Evolutionary conservation across 176 grass and related monocot genomes (phyloP).

Genomic region (Rhynchospora pubera): DNA sequence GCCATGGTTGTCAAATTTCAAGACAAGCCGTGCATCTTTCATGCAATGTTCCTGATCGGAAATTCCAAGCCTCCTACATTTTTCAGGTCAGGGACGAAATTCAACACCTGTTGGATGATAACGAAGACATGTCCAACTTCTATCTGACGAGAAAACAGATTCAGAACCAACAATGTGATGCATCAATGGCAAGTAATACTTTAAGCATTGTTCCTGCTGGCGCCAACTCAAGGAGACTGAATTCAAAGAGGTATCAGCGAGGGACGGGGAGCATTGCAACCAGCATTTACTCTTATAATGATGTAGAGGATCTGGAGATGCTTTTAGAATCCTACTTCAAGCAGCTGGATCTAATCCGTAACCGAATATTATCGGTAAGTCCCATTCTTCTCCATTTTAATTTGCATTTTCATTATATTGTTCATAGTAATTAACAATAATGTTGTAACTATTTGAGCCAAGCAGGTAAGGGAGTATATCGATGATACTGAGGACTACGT

Average conservation of each 20-base stretch:
- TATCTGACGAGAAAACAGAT: slow-evolving; percentile 95
- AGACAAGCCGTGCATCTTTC: too few relatives aligned
- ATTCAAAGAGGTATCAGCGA: slow-evolving; percentile 44
- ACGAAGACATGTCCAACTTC: slow-evolving; percentile 87
- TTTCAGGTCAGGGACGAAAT: slow-evolving; percentile 96
- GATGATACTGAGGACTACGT: slow-evolving; percentile 94
- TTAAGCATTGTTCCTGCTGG: slow-evolving; percentile 61
- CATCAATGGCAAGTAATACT: slow-evolving; percentile 54
- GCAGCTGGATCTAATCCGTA: slow-evolving; percentile 93
- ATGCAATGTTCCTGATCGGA: too few relatives aligned
- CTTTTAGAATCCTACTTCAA: slow-evolving; percentile 98
- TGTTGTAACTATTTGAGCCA: not conserved
- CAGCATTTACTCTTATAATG: slow-evolving; percentile 79
- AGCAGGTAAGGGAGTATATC: slow-evolving; percentile 22
- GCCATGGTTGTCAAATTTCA: not conserved
- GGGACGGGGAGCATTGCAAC: slow-evolving; percentile 62
- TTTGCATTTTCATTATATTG: not conserved
- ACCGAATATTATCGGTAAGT: slow-evolving; percentile 97
- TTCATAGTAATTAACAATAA: not conserved
- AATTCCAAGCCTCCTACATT: not conserved
- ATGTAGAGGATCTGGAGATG: slow-evolving; percentile 98
- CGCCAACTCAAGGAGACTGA: slow-evolving; percentile 38
- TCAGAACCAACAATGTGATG: slow-evolving; percentile 85
- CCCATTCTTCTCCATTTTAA: not conserved
- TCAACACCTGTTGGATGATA: slow-evolving; percentile 97